A percentile compares a stretch with the other conserved stretches of the same genome.
Evolutionary conservation across 2,329 filamentous ascomycete species (phyloP).

Genomic region (Corinectria fuckeliana): DNA sequence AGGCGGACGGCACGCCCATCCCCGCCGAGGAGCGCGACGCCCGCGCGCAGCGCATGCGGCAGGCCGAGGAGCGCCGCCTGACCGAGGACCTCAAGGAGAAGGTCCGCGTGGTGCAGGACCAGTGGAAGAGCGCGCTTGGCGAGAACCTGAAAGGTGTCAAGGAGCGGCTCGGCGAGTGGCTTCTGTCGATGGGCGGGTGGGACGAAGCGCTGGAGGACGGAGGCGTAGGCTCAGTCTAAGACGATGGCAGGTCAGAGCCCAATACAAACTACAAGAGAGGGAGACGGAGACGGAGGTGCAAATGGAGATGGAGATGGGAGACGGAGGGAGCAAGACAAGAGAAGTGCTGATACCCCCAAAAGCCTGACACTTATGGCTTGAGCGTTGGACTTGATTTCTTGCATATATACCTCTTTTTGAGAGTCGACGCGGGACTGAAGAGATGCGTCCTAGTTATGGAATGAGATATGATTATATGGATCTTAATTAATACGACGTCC

Average conservation of each 20-base stretch:
- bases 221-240: slow-evolving; percentile 56
- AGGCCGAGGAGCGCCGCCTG: slow-evolving; percentile 72
- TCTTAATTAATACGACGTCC: background rate
- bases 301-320: background rate
- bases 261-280: background rate
- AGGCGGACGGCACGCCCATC: slow-evolving; percentile 44
- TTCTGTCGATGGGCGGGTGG: slow-evolving; percentile 84
- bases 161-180: slow-evolving; percentile 73
- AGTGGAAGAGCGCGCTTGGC: slow-evolving; percentile 89
- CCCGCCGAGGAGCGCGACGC: slow-evolving; percentile 43
- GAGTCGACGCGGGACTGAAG: slow-evolving; percentile 3
- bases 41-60: slow-evolving; percentile 62
- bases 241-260: slow-evolving; percentile 1
- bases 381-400: slow-evolving; percentile 21
- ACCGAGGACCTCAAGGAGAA: slow-evolving; percentile 93
- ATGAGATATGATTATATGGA: slow-evolving; percentile 20
- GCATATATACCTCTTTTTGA: slow-evolving; percentile 22
- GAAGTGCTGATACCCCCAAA: slow-evolving; percentile 40
- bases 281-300: background rate
- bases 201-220: slow-evolving; percentile 75
- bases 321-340: slow-evolving; percentile 17
- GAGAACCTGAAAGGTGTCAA: slow-evolving; percentile 76
- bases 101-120: slow-evolving; percentile 86
- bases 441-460: background rate
- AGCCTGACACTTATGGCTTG: slow-evolving; percentile 17